phyloP scores from a whole-genome alignment of 345 rosid genomes.

The Acer yangbiense region DNA sequence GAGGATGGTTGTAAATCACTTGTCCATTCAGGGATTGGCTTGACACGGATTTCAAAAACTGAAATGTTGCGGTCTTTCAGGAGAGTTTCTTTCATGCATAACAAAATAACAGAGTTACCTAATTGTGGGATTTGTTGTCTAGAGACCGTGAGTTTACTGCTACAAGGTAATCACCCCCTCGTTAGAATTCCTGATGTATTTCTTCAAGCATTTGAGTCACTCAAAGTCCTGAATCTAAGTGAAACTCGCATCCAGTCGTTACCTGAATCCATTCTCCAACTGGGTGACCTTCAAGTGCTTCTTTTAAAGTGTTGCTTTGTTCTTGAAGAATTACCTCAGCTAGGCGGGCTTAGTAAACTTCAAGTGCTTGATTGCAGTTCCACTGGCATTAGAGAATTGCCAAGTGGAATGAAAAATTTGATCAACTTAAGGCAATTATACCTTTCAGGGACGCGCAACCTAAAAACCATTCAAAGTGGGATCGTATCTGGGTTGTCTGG shows the following conservation, averaged over 20 bases:
- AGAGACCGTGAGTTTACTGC: too few relatives aligned
- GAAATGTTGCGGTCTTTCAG: slow-evolving; percentile 22
- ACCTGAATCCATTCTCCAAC: too few relatives aligned
- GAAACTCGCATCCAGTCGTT: too few relatives aligned
- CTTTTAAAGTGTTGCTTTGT: slow-evolving; percentile 30
- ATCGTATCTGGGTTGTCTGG: slow-evolving; percentile 26
- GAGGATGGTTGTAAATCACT: slow-evolving; percentile 31
- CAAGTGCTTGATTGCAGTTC: slow-evolving; percentile 41
- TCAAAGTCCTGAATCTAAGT: too few relatives aligned
- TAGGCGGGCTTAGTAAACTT: slow-evolving; percentile 33
- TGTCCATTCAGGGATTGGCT: slow-evolving; percentile 32
- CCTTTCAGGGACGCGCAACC: slow-evolving; percentile 39
- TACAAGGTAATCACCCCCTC: too few relatives aligned
- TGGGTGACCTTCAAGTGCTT: too few relatives aligned
- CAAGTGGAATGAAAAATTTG: slow-evolving; percentile 33
- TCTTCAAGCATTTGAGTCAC: too few relatives aligned
- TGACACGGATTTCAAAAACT: slow-evolving; percentile 20
- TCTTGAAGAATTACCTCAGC: slow-evolving; percentile 35
- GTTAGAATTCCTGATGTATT: too few relatives aligned
- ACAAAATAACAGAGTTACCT: slow-evolving; percentile 8
- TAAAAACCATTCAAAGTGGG: slow-evolving; percentile 32
- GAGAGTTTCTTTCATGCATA: slow-evolving; percentile 47
- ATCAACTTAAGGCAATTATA: slow-evolving; percentile 30
- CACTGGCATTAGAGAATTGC: slow-evolving; percentile 32
- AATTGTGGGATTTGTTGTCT: too few relatives aligned